phyloP scores from a whole-genome alignment of 306 rosid genomes.

The Cyamopsis tetragonoloba region DNA sequence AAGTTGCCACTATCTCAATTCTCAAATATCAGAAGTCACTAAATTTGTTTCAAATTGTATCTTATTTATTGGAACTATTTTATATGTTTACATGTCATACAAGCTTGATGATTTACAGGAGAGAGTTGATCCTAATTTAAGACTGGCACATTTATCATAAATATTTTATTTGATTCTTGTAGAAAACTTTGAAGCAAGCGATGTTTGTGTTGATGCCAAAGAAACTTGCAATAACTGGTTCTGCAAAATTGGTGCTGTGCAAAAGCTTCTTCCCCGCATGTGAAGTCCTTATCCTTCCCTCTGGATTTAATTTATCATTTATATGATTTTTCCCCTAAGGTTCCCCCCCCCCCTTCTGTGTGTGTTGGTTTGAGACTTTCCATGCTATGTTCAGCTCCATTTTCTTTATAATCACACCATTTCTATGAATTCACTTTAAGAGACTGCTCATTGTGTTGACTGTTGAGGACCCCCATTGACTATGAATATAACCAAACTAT shows the following conservation, averaged over 20 bases:
- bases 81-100: constrained; percentile 7
- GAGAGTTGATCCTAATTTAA: constrained; percentile 12
- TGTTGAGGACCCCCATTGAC: too few species aligned
- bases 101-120: constrained; percentile 21
- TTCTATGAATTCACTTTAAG: neutral
- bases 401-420: constrained; percentile 14
- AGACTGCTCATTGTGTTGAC: neutral
- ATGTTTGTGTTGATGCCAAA: constrained; percentile 72
- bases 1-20: neutral
- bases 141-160: constrained; percentile 13
- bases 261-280: constrained; percentile 99
- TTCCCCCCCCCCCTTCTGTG: constrained; percentile 7
- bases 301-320: constrained; percentile 1
- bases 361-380: constrained; percentile 21
- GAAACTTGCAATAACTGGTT: constrained; percentile 98
- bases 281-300: constrained; percentile 38
- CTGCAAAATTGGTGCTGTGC: constrained; percentile 86
- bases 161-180: constrained; percentile 29
- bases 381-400: constrained; percentile 11
- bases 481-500: too few species aligned
- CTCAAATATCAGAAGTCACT: neutral
- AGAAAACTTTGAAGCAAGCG: constrained; percentile 63
- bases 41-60: constrained; percentile 18
- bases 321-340: neutral
- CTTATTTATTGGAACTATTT: constrained; percentile 12